Evolutionary conservation across 148 eudicot species (phyloP), one percentile per base, ranked within the genome.

Genomic region (Cornus suecica): DNA sequence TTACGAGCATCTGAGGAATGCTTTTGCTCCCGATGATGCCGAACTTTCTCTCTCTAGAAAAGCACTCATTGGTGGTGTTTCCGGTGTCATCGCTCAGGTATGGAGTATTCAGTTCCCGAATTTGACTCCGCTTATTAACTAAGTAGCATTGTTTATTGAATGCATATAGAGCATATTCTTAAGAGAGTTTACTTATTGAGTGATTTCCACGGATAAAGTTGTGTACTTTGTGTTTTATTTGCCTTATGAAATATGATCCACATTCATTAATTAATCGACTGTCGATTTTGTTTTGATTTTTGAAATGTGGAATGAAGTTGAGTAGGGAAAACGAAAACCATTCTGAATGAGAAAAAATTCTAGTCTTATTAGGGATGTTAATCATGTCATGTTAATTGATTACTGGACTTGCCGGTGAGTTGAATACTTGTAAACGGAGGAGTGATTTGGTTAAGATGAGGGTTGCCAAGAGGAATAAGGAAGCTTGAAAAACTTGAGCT

Each of bases 81-180:
- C 98, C 37, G 98, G 98, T 42, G 91, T 84, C 30, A 66, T 90
- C 78, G 98, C 98, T 74, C 97, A 94, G 97, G 98, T 94, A 82
- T 48, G 34, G 37, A 0, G 9, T 37, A 37, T 37, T 37, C 5
- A 37, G 42, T 37, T 37, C 42, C 42, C 54, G 7, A 11, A 11
- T 16, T 48, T 48, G 18, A 11, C 20, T 48, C 20, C 54, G 3
- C 54, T 48, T 48, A n/a, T n/a, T n/a, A n/a, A n/a, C n/a, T n/a
- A n/a, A 52, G 25, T 41, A 7, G 64, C 24, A 16, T 45, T 5
- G 52, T 10, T 45, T 7, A 16, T 45, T 28, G 74, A 25, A 71
- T 16, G 26, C 60, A 27, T 48, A 70, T 31, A 25, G 60, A 20
- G 8, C 34, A 27, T 45, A 27, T 45, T 71, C 64, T 9, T 71